Base-by-base conservation (phyloP, 352 stramenopile species). In the Phytopythium mirpurense region DNA sequence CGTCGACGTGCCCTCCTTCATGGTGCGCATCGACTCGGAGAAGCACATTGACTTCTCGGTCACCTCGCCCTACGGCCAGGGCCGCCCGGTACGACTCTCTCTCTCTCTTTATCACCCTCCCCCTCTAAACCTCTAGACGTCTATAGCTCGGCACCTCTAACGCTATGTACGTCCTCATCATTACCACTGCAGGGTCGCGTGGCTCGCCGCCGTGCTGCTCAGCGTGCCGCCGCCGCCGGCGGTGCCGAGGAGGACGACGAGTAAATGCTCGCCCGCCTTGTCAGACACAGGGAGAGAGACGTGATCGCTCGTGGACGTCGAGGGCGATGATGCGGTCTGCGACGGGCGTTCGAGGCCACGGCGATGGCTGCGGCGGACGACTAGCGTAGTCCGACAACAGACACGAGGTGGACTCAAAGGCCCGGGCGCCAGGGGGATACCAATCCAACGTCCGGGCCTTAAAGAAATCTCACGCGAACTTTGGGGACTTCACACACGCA, bases 41-140 rank as follows among this genome's bases (percentile, higher is more conserved):
- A 99, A 99, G 84, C 96, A 99, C 93, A 99, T 99, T 88, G 96
- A 99, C 83, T 99, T 99, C 76, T 72, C 96, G 50, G 81, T 98
- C 61, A 98, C 94, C 62, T 99, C 94, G 52, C 97, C 97, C 34
- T 99, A 98, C 70, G 96, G 96, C 62, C 95, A 98, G 78, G 96
- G 96, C 63, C 78, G 93, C 61, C 96, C 94, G 21, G 73, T 84
- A 78, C 55, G 68, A 29, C n/a, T n/a, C 26, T 36, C 49, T 41
- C 6, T 41, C 27, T 34, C 26, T 64, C 10, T 6, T 31, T 45
- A n/a, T n/a, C n/a, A n/a, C n/a, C n/a, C n/a, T n/a, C n/a, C n/a
- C 29, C 29, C 9, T 32, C 29, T 32, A 5, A 32, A 10, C 29
- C 5, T 32, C 29, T 9, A 32, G 29, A n/a, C n/a, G n/a, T n/a